phyloP scores from a whole-genome alignment of 495 filamentous ascomycete species.

The Tuber microsphaerosporum region DNA sequence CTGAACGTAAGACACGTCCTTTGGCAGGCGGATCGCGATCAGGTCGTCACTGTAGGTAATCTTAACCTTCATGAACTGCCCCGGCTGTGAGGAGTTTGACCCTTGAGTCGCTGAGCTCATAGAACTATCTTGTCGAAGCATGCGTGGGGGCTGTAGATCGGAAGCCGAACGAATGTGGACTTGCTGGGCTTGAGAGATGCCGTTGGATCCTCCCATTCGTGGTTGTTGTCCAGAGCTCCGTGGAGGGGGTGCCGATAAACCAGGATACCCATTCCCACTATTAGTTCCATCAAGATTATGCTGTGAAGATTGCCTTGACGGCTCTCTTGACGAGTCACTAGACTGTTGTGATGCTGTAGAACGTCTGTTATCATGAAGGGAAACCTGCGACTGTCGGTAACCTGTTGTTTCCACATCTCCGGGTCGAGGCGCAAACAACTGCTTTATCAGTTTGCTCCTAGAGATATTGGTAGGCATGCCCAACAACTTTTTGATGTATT shows the following conservation, averaged over 20 bases:
- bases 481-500: constrained; percentile 87
- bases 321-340: constrained; percentile 46
- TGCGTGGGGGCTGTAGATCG: constrained; percentile 43
- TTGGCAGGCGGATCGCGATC: constrained; percentile 81
- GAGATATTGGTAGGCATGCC: constrained; percentile 77
- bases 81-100: constrained; percentile 50
- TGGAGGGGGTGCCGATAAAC: constrained; percentile 53
- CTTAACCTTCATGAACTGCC: constrained; percentile 75
- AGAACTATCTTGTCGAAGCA: constrained; percentile 66
- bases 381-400: constrained; percentile 59
- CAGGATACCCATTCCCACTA: constrained; percentile 46
- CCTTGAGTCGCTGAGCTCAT: constrained; percentile 62
- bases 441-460: constrained; percentile 69
- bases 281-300: constrained; percentile 57
- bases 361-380: constrained; percentile 44
- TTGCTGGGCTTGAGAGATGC: constrained; percentile 42
- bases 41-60: constrained; percentile 84
- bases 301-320: constrained; percentile 68
- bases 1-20: constrained; percentile 66
- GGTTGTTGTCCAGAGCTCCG: constrained; percentile 53
- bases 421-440: constrained; percentile 81
- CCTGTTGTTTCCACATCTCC: constrained; percentile 80
- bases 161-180: constrained; percentile 45
- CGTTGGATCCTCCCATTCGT: constrained; percentile 45
- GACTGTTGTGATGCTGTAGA: constrained; percentile 50